phyloP scores from a whole-genome alignment of 164 flowering plant genomes.

The Macadamia tetraphylla region DNA sequence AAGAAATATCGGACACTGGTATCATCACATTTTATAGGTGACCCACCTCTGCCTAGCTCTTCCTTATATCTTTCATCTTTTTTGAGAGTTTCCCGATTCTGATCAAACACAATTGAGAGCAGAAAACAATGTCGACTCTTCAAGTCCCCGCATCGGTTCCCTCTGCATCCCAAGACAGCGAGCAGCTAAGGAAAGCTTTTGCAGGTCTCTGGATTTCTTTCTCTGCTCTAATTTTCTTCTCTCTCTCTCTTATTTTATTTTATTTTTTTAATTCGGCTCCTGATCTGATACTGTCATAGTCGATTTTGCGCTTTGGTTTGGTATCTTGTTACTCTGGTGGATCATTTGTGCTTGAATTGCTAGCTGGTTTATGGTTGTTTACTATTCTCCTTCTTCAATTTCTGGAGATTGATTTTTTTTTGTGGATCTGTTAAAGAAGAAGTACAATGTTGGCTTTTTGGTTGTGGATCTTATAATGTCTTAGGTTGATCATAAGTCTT shows the following conservation, averaged over 20 bases:
- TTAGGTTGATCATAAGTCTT: too few relatives aligned
- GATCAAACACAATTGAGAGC: background rate
- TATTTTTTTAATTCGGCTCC: background rate
- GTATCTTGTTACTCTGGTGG: too few relatives aligned
- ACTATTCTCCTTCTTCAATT: background rate
- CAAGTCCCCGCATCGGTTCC: conserved; percentile 42
- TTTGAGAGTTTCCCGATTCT: background rate
- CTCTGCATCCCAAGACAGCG: conserved; percentile 44
- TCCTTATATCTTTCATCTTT: too few relatives aligned
- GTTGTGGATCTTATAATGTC: too few relatives aligned
- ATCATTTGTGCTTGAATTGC: too few relatives aligned
- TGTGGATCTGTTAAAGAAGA: too few relatives aligned
- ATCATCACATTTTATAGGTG: too few relatives aligned
- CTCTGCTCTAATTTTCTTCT: background rate
- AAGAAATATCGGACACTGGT: too few relatives aligned
- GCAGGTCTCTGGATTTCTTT: conserved; percentile 22
- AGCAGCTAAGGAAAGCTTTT: conserved; percentile 60
- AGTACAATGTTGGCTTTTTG: too few relatives aligned
- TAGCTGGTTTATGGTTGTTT: too few relatives aligned
- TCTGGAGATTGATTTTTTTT: too few relatives aligned
- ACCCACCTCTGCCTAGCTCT: too few relatives aligned
- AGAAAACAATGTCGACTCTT: conserved; percentile 40
- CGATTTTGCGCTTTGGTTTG: background rate
- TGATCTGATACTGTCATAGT: background rate
- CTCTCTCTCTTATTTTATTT: background rate